A percentile compares a stretch with the other conserved stretches of the same genome.
These are phyloP conservation scores for Volvox reticuliferus DNA, from an alignment of 139 green algal species.

Conservation along the genomic window DNA sequence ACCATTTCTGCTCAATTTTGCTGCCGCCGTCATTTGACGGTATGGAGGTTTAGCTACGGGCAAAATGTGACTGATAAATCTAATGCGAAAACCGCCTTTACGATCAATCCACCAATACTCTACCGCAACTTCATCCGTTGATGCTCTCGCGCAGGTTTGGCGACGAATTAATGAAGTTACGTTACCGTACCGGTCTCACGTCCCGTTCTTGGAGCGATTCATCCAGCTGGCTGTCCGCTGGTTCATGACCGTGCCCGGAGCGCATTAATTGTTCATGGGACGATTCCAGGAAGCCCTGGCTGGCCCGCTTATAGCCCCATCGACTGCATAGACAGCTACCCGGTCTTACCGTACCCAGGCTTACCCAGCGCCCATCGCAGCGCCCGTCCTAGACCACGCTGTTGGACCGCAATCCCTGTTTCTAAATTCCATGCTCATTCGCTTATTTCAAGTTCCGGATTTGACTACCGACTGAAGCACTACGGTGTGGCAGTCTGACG, in stretches of 20 bases:
- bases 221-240: constrained; percentile 22
- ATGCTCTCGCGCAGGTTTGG: background rate
- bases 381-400: too few species aligned
- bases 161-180: background rate
- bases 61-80: background rate
- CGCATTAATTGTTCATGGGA: background rate
- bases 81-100: background rate
- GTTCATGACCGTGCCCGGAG: background rate
- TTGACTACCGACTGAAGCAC: too few species aligned
- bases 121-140: background rate
- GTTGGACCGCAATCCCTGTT: too few species aligned
- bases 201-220: background rate
- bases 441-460: too few species aligned
- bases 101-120: background rate
- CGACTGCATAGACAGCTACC: too few species aligned
- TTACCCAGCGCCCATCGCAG: too few species aligned
- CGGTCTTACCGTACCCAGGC: too few species aligned
- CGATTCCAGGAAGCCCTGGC: too few species aligned
- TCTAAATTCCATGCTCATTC: too few species aligned
- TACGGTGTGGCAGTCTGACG: too few species aligned
- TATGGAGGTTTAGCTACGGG: background rate
- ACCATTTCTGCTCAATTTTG: background rate
- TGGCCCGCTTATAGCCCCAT: too few species aligned
- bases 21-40: background rate
- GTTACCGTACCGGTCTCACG: background rate